Base-by-base conservation (phyloP, 1,284 basidiomycete genomes). In the Trichosporon coremiiforme region DNA sequence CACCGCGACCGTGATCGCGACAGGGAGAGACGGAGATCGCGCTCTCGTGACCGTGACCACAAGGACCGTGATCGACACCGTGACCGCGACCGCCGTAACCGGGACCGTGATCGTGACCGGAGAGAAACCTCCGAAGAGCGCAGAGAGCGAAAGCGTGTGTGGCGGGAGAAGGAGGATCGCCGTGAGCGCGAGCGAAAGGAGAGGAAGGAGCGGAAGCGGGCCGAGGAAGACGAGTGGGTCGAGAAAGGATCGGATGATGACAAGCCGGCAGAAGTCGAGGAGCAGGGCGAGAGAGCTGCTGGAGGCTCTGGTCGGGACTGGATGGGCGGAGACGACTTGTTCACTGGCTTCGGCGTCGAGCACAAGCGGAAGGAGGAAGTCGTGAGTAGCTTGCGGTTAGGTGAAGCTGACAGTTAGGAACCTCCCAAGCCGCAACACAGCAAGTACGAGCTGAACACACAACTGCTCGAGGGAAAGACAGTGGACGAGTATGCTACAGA, bases 181-280 rank as follows among this genome's bases (percentile, higher is more conserved):
- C 87, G 94, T 20, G 93, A 95, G 75, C 93, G 45, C 96, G 94
- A 95, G 96, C 97, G 95, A 84, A 93, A n/a, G 84, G 87, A 35
- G 87, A 88, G 6, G 75, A 68, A 62, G 57, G 60, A 35, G 65
- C 47, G 65, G 47, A 31, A 65, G 36, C 63, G 64, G 84, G 83
- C 9, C 88, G 86, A 70, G 65, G 20, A 64, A 57, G 31, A 38
- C 15, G 20, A n/a, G 71, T 60, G 70, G 66, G 9, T 68, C 64
- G 20, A 73, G 69, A 15, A 72, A 66, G 69, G 76, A 69, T 66
- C 75, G 60, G 41, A 64, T 65, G 55, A 60, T 55, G 33, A 31
- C 47, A 53, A 53, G 31, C 13, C 57, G 7, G 10, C 31, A 47
- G 55, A 41, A 55, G 45, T 36, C 10, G 47, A 55, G n/a, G 69